Evolutionary conservation across 2,329 filamentous ascomycete genomes (phyloP).

Genomic region (Teratosphaeria viscida): DNA sequence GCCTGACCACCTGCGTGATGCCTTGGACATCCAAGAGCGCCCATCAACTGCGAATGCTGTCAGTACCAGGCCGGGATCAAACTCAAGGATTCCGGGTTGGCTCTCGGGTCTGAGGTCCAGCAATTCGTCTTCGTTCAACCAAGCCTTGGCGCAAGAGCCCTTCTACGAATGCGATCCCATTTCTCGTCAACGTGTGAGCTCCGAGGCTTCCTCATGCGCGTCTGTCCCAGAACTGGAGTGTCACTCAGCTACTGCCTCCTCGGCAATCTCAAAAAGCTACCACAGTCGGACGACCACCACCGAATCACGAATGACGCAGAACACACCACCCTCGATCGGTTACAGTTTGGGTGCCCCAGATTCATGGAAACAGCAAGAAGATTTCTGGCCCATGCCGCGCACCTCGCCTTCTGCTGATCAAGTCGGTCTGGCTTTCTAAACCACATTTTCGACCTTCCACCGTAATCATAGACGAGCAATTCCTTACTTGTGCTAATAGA

Average conservation of each 20-base stretch:
- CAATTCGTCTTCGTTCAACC: constrained; percentile 3
- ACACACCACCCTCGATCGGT: constrained; percentile 2
- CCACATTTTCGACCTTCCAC: neutral
- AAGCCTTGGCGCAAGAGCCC: constrained; percentile 6
- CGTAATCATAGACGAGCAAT: neutral
- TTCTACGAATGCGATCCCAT: constrained; percentile 12
- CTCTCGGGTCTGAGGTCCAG: constrained; percentile 14
- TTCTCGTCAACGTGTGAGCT: constrained; percentile 6
- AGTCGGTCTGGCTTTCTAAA: constrained; percentile 7
- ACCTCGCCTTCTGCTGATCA: constrained; percentile 1
- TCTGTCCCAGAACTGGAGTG: constrained; percentile 16
- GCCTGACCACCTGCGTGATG: neutral
- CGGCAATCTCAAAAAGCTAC: constrained; percentile 13
- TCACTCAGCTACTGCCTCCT: constrained; percentile 11
- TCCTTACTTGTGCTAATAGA: neutral
- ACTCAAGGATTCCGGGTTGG: constrained; percentile 19
- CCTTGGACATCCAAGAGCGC: neutral
- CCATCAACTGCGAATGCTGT: neutral
- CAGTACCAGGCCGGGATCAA: neutral
- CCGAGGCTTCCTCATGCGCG: constrained; percentile 11
- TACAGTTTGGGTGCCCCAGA: neutral
- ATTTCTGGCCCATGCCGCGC: constrained; percentile 1
- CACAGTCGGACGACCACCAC: constrained; percentile 20
- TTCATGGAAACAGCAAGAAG: neutral
- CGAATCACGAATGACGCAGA: constrained; percentile 3